These are phyloP conservation scores for Hypericum perforatum DNA, from an alignment of 345 rosid genomes.

Conservation along the genomic window DNA sequence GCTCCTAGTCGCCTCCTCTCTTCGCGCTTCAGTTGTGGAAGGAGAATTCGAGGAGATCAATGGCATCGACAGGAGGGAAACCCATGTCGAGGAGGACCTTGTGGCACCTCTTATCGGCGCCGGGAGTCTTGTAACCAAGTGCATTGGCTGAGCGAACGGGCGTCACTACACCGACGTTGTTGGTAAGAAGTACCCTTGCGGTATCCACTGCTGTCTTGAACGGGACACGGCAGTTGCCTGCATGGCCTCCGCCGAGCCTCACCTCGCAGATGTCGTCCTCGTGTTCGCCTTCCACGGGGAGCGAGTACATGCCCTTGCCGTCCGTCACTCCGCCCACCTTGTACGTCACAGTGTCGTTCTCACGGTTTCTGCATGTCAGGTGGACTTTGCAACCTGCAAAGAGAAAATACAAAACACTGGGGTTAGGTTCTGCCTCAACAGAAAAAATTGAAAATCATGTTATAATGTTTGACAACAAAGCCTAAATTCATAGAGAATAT, in stretches of 20 bases:
- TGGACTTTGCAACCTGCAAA: slow-evolving; percentile 12
- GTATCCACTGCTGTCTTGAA: neutral
- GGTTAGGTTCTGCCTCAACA: neutral
- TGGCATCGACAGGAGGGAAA: slow-evolving; percentile 10
- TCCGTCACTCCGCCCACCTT: slow-evolving; percentile 1
- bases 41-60: too few relatives aligned
- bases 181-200: slow-evolving; percentile 13
- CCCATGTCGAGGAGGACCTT: slow-evolving; percentile 11
- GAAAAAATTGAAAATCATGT: neutral
- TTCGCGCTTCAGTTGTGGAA: too few relatives aligned
- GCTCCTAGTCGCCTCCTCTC: too few relatives aligned
- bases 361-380: slow-evolving; percentile 11
- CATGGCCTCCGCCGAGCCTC: slow-evolving; percentile 11
- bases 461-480: too few relatives aligned
- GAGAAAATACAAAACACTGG: too few relatives aligned
- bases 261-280: slow-evolving; percentile 20
- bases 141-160: slow-evolving; percentile 12
- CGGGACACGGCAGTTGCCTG: slow-evolving; percentile 8
- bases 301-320: slow-evolving; percentile 4
- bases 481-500: too few relatives aligned
- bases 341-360: slow-evolving; percentile 3
- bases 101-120: slow-evolving; percentile 5
- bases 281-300: slow-evolving; percentile 10
- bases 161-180: slow-evolving; percentile 15
- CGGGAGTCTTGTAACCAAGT: slow-evolving; percentile 11